Base-by-base conservation (phyloP, 1,139 yeast genomes). In the Candida sp. region DNA sequence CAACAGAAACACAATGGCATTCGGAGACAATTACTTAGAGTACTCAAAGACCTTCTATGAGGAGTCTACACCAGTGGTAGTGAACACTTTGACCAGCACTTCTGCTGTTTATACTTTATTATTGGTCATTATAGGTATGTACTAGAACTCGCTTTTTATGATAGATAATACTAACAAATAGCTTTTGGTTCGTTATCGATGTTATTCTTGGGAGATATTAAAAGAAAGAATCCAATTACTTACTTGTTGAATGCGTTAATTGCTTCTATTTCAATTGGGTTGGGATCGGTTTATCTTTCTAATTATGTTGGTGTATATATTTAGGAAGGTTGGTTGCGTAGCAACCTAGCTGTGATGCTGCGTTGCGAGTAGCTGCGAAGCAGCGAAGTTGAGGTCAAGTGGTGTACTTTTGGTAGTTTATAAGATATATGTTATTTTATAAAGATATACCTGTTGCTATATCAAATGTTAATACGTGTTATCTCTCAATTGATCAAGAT, bases 301-400 rank as follows among this genome's bases (percentile, higher is more conserved):
- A 73, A 73, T 55, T 68, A 60, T 48, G 73, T 72, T 38, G 78
- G 78, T 25, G 78, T 73, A 4, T 71, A 72, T 50, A 64, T 72
- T 43, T 73, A 54, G 46, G 6, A 38, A 25, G 29, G 7, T 11
- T 11, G 19, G 19, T 15, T 15, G 19, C 19, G 19, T 15, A 15
- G 19, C 19, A 15, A 15, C 19, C 19, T 15, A 15, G 19, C 2
- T 15, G 19, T 15, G 19, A 2, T 15, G 19, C 2, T 15, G 19
- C 3, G 19, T 3, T 15, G 2, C 19, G 3, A 15, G 19, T 15
- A 15, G 19, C 19, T 15, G 19, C 19, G 19, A 15, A 15, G 19
- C 19, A 15, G 19, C 19, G 19, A 2, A 15, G 19, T 15, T 15
- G 19, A 15, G 19, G 19, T 15, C 19, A 15, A 15, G 19, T 15